Conservation (phyloP, 306 rosid species). For the Phaseolus lunatus region DNA sequence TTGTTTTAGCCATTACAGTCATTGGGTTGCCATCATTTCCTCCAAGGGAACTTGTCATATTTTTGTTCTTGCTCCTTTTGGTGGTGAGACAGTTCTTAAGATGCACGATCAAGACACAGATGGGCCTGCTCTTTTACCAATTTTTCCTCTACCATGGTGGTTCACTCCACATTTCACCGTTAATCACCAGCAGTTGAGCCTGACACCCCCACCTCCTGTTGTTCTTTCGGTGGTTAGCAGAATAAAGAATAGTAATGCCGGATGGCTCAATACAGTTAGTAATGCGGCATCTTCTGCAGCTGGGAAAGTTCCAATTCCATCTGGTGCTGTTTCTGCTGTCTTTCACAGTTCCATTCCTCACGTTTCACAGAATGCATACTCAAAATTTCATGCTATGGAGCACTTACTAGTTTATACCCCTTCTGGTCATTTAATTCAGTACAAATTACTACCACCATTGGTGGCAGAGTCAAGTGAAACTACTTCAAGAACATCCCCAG, state of each 20-base stretch:
- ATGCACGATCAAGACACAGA: conserved; percentile 66
- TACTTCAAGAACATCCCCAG: conserved; percentile 57
- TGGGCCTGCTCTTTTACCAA: conserved; percentile 69
- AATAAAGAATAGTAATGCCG: conserved; percentile 75
- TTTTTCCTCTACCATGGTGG: conserved; percentile 88
- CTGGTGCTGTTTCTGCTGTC: conserved; percentile 90
- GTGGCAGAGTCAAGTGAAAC: conserved; percentile 74
- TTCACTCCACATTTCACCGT: conserved; percentile 69
- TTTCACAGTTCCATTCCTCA: conserved; percentile 75
- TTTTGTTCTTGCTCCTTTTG: conserved; percentile 84
- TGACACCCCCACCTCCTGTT: conserved; percentile 78
- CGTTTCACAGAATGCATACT: conserved; percentile 50
- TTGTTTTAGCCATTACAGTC: conserved; percentile 83
- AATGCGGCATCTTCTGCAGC: conserved; percentile 89
- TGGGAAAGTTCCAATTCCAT: conserved; percentile 76
- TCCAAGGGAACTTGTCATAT: conserved; percentile 89
- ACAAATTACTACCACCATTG: conserved; percentile 72
- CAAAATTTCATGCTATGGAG: conserved; percentile 72
- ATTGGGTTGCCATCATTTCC: conserved; percentile 86
- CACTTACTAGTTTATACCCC: conserved; percentile 84
- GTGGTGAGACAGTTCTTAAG: conserved; percentile 82
- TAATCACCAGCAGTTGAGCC: conserved; percentile 68
- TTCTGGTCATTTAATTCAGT: conserved; percentile 82
- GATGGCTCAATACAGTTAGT: conserved; percentile 92
- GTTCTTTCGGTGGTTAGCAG: conserved; percentile 94